Conservation (phyloP, 2,329 filamentous ascomycete genomes). For the Coleophoma crateriformis region DNA sequence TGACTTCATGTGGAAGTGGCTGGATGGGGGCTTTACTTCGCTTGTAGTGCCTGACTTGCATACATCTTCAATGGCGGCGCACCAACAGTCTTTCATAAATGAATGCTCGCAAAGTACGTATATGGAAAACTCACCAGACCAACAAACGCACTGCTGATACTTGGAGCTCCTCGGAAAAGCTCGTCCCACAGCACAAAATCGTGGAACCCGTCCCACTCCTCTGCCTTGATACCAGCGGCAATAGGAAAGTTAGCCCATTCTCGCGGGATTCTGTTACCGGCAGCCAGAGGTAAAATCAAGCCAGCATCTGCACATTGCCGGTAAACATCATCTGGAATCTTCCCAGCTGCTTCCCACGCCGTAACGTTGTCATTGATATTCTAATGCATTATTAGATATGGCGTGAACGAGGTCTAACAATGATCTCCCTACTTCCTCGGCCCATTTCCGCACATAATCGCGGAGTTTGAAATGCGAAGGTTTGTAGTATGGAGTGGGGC, state of each 20-base stretch:
- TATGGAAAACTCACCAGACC: too few species aligned
- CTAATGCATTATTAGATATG: too few species aligned
- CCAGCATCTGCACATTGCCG: not conserved
- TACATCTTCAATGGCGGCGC: slow-evolving; percentile 23
- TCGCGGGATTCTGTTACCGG: not conserved
- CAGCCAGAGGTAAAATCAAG: not conserved
- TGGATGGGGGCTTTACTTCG: not conserved
- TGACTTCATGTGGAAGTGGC: too few species aligned
- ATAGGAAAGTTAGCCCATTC: slow-evolving; percentile 16
- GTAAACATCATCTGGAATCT: not conserved
- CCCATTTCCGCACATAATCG: too few species aligned
- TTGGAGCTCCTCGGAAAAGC: slow-evolving; percentile 17
- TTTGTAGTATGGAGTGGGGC: too few species aligned
- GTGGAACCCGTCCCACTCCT: slow-evolving; percentile 31
- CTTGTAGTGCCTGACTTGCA: slow-evolving; percentile 11
- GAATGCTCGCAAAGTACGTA: too few species aligned
- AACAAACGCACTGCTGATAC: too few species aligned
- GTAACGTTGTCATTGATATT: too few species aligned
- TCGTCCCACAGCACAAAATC: slow-evolving; percentile 30
- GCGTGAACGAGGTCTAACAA: too few species aligned
- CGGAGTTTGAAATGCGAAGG: too few species aligned
- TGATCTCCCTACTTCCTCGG: too few species aligned
- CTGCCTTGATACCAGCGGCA: slow-evolving; percentile 17
- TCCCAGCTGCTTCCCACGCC: not conserved
- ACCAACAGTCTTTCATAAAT: slow-evolving; percentile 17